Base-by-base conservation (phyloP, 148 eudicot species). In the Vaccinium vitisidaea region DNA sequence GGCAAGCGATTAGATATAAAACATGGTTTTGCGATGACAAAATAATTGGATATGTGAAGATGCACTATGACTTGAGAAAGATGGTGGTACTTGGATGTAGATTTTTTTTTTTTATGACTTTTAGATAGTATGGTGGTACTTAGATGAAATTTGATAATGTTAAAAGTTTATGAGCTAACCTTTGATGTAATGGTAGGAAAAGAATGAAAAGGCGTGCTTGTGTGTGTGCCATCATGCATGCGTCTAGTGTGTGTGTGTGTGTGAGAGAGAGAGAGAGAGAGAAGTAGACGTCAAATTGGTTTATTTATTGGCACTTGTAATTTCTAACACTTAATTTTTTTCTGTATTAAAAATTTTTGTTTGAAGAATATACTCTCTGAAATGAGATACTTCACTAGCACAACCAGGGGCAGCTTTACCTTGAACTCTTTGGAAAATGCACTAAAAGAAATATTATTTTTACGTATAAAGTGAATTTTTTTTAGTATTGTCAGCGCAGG, bases 351-450 rank as follows among this genome's bases (percentile, higher is more conserved):
- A 46, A 48, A 75, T 2, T 48, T 36, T 36, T 48, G 55, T 75
- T 39, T 27, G 13, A 69, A 27, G 16, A 75, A 39, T 43, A 6
- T 39, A 46, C 12, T 46, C 21, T 46, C 12, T 48, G 23, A 19
- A 76, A 48, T 90, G 98, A 96, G 71, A 98, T 27, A 69, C 39
- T 27, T 27, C 39, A 97, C 85, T 93, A 95, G 84, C 90, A 90
- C 85, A 88, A 88, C 39, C 39, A 36, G 39, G 39, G 39, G 39
- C 39, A 36, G 39, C 39, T 36, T 36, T 36, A 36, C 39, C 39
- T 36, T 36, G 39, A 36, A 36, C 39, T 36, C 39, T 36, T 36
- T 36, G 39, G 39, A 36, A 36, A 36, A 36, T 36, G 39, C 39
- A 36, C 39, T 36, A 36, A 36, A 36, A 36, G 39, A 36, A 36